phyloP scores from a whole-genome alignment of 768 basidiomycete genomes.

The Inosperma sp. region DNA sequence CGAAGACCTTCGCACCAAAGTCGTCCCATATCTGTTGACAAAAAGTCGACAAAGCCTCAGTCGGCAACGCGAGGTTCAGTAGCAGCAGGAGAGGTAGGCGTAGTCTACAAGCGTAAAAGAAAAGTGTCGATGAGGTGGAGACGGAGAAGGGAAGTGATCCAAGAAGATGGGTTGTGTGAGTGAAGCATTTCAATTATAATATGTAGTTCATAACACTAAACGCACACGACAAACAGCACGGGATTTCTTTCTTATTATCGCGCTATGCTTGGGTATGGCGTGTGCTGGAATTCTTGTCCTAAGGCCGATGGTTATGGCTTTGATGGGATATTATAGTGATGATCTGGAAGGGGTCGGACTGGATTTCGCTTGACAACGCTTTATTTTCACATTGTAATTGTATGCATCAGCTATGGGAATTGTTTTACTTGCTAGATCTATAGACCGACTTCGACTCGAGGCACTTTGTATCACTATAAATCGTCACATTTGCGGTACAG shows the following conservation, averaged over 20 bases:
- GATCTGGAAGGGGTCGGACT: too few relatives aligned
- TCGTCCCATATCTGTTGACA: too few relatives aligned
- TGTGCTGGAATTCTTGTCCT: conserved; percentile 18
- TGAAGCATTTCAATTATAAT: neutral
- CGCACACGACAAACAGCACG: conserved; percentile 12
- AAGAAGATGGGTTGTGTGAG: conserved; percentile 14
- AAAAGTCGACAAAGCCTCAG: too few relatives aligned
- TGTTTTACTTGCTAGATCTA: too few relatives aligned
- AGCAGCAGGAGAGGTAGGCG: neutral
- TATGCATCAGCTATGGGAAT: too few relatives aligned
- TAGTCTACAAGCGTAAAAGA: neutral
- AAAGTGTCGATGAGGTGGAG: neutral
- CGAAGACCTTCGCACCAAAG: too few relatives aligned
- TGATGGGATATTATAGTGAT: conserved; percentile 6
- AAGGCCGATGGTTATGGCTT: conserved; percentile 12
- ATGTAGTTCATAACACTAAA: neutral
- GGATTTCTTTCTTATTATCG: conserved; percentile 21
- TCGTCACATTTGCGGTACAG: too few relatives aligned
- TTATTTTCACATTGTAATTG: too few relatives aligned
- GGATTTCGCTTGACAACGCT: too few relatives aligned
- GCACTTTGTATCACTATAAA: too few relatives aligned
- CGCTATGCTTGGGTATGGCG: conserved; percentile 19
- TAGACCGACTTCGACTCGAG: too few relatives aligned
- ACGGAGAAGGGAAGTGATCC: conserved; percentile 1
- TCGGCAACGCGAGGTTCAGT: too few relatives aligned